Evolutionary conservation across 2,329 filamentous ascomycete genomes (phyloP).

Genomic region (Phyllosticta paracitricarpa): DNA sequence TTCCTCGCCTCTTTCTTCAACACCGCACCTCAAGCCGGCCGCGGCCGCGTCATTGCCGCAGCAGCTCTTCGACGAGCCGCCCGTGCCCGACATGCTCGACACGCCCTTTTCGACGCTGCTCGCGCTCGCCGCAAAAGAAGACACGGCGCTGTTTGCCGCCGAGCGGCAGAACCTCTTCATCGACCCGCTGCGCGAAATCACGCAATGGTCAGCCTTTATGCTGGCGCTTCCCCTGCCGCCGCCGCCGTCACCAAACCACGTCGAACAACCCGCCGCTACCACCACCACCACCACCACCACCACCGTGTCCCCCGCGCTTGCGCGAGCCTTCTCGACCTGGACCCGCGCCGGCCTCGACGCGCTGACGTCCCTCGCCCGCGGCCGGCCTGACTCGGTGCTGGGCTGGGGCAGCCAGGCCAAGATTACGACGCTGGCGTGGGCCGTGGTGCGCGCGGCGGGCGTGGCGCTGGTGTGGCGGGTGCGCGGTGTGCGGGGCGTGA

Average conservation of each 20-base stretch:
- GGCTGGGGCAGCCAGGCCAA: slow-evolving; percentile 63
- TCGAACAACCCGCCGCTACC: not conserved
- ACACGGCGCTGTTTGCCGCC: slow-evolving; percentile 67
- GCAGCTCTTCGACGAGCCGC: not conserved
- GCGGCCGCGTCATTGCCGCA: not conserved
- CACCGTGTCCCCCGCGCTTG: not conserved
- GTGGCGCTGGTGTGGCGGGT: slow-evolving; percentile 24
- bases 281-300: not conserved
- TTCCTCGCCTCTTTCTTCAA: slow-evolving; percentile 14
- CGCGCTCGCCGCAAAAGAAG: slow-evolving; percentile 23
- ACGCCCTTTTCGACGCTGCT: slow-evolving; percentile 2
- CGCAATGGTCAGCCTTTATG: slow-evolving; percentile 54
- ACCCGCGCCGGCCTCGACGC: slow-evolving; percentile 38
- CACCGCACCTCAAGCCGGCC: not conserved
- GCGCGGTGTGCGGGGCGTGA: not conserved
- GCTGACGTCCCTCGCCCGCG: slow-evolving; percentile 27
- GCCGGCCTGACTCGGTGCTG: slow-evolving; percentile 51
- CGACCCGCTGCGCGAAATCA: slow-evolving; percentile 66
- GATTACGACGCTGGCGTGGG: slow-evolving; percentile 51
- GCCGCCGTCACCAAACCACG: slow-evolving; percentile 18
- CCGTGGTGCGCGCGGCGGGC: slow-evolving; percentile 34
- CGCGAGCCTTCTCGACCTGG: slow-evolving; percentile 34
- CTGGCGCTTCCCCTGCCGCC: slow-evolving; percentile 15
- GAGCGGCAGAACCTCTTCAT: slow-evolving; percentile 95
- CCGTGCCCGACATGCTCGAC: not conserved